These are phyloP conservation scores for Tuber melanosporum DNA, from an alignment of 495 filamentous ascomycete species.

Conservation along the genomic window DNA sequence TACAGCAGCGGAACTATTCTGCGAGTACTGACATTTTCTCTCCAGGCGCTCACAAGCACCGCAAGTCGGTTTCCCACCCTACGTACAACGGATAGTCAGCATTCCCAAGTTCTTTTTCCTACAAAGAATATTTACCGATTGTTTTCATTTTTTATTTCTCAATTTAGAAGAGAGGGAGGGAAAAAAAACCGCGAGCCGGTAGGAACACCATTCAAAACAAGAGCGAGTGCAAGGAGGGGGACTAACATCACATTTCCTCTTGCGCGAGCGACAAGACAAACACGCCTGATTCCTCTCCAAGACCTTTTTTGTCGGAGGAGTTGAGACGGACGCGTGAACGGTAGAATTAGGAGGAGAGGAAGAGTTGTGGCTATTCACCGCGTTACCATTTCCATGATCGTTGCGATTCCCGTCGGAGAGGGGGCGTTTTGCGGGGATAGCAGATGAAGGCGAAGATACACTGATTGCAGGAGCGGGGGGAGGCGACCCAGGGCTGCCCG, in stretches of 20 bases:
- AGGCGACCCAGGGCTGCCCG: conserved; percentile 25
- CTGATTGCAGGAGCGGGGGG: conserved; percentile 24
- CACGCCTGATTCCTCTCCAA: conserved; percentile 40
- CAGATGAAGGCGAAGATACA: conserved; percentile 19
- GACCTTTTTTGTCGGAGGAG: conserved; percentile 39
- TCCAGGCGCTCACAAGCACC: conserved; percentile 39
- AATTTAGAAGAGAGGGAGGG: not conserved
- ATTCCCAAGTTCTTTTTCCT: conserved; percentile 1
- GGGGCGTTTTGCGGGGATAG: conserved; percentile 32
- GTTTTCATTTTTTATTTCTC: not conserved
- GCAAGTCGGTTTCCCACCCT: conserved; percentile 39
- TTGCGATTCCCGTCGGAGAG: conserved; percentile 24
- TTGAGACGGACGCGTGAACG: conserved; percentile 12
- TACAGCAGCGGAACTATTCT: conserved; percentile 28
- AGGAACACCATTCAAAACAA: not conserved
- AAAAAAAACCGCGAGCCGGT: not conserved
- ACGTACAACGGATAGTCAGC: conserved; percentile 12
- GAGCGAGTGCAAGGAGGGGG: not conserved
- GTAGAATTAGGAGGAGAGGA: conserved; percentile 23
- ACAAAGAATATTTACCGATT: conserved; percentile 2
- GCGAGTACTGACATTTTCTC: conserved; percentile 34
- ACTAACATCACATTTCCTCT: conserved; percentile 41
- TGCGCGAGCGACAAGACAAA: conserved; percentile 38
- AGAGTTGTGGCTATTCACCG: conserved; percentile 18
- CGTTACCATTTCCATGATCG: not conserved